Conservation (phyloP, 1,284 basidiomycete species). For the Blastosporella zonata region DNA sequence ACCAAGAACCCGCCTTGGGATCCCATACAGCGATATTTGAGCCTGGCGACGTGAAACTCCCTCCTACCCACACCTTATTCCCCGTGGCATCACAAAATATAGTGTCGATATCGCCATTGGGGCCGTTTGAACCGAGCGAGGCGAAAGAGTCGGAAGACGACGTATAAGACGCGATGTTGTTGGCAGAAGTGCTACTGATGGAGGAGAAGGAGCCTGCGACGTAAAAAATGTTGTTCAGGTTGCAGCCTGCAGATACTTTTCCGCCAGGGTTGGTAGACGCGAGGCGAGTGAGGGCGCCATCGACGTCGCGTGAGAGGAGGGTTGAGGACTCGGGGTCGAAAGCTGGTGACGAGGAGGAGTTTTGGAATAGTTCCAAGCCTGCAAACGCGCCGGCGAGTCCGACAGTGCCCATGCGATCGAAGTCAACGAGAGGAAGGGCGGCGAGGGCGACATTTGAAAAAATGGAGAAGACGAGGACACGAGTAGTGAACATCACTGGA, state of each 20-base stretch:
- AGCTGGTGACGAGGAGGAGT: slow-evolving; percentile 41
- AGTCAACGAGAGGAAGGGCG: slow-evolving; percentile 80
- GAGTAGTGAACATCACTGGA: slow-evolving; percentile 17
- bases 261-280: slow-evolving; percentile 73
- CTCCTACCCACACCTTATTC: slow-evolving; percentile 82
- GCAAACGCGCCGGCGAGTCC: slow-evolving; percentile 85
- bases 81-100: slow-evolving; percentile 80
- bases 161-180: slow-evolving; percentile 75
- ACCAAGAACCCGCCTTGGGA: slow-evolving; percentile 63
- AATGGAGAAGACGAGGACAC: slow-evolving; percentile 26
- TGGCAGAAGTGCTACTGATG: slow-evolving; percentile 52
- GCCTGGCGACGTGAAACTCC: slow-evolving; percentile 70
- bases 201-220: slow-evolving; percentile 77
- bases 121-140: slow-evolving; percentile 55
- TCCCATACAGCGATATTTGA: slow-evolving; percentile 83
- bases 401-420: slow-evolving; percentile 86
- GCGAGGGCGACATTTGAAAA: slow-evolving; percentile 44
- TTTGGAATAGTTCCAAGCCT: slow-evolving; percentile 76
- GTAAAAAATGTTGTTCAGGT: slow-evolving; percentile 63
- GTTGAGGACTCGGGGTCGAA: slow-evolving; percentile 71
- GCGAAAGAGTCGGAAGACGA: slow-evolving; percentile 57
- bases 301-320: slow-evolving; percentile 60
- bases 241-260: slow-evolving; percentile 62
- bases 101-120: slow-evolving; percentile 72
- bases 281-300: slow-evolving; percentile 61